Evolutionary conservation across 352 stramenopile genomes (phyloP), one percentile per base, ranked within the genome.

Genomic region (Aphanomyces cochlioides): DNA sequence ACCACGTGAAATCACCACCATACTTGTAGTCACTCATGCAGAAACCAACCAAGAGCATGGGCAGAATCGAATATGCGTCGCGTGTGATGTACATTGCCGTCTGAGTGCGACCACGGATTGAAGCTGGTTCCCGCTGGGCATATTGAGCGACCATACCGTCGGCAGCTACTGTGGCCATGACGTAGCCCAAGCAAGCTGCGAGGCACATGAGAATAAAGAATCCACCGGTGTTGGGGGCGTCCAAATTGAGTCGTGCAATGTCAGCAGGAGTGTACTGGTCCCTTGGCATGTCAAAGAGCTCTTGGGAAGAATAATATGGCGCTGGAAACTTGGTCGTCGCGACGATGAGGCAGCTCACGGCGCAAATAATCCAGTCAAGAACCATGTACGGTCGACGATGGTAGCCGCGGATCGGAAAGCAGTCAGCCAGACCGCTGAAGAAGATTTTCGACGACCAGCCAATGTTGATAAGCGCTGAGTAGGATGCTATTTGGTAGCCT

Each of bases 361-460:
- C 48, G 13, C 17, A 17, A 21, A 57, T 34, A 10, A 34, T 8
- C 48, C 12, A 75, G 82, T 77, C 79, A 84, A 39, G 76, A 77
- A 39, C 82, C 64, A 12, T 66, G 71, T 88, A 89, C 3, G 82
- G 79, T 0, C 78, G 76, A 28, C 81, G 78, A 36, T 81, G 78
- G 57, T 79, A 87, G 36, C 80, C 81, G 38, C 48, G 69, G 58
- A 89, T 77, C 15, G 82, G 80, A 41, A 88, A 78, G 41, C 79
- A 88, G 74, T 89, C 82, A 45, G 76, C 84, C 36, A 89, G 40
- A 36, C 88, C 68, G 43, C 82, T 79, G 19, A 85, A 73, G 38
- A 89, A 83, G 21, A 85, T 57, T 54, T 88, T 88, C 65, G 79
- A 87, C 8, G 73, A 85, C 79, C 80, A 89, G 7, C 78, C 77